Base-by-base conservation (phyloP, 2,329 filamentous ascomycete species). In the Claviceps pazoutovae region DNA sequence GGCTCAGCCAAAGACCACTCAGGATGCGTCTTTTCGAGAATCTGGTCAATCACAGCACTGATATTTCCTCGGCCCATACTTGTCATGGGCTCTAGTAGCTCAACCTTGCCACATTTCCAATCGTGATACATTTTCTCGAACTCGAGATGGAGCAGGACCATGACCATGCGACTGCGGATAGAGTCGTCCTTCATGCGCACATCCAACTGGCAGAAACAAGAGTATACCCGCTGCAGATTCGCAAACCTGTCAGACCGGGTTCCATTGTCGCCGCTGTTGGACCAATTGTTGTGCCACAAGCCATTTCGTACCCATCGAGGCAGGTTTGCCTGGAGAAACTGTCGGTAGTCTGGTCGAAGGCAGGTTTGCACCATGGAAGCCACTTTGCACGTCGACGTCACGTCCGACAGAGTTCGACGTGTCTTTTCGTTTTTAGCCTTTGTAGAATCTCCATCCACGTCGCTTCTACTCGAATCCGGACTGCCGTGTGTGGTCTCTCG, bases 101-200 rank as follows among this genome's bases (percentile, higher is more conserved):
- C n/a, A 23, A 48, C 34, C 2, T 14, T 23, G 46, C 46, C 46
- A 19, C 34, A 23, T 38, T 26, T 48, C 46, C 46, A 48, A 23
- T 48, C 46, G 9, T 38, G 30, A 23, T 48, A 38, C 26, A 48
- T 48, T 3, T 23, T 48, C 36, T 48, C 46, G 8, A 48, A 48
- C 36, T 48, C 46, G 17, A 48, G 30, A 39, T 48, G 46, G 13
- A 48, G 46, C 17, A 48, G 46, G 46, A 39, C 46, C 46, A 48
- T 48, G 16, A 48, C 19, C 46, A 48, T 48, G 7, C 46, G 46
- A 14, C 46, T 23, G 3, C 46, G n/a, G 11, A 48, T 48, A 14
- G 46, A 34, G 46, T 48, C 46, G 14, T 37, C 46, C 36, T 38
- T 38, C n/a, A 48, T 48, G 17, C 46, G 46, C 9, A 21, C 17